Base-by-base conservation (phyloP, 2,329 filamentous ascomycete species). In the Phialophora chinensis region DNA sequence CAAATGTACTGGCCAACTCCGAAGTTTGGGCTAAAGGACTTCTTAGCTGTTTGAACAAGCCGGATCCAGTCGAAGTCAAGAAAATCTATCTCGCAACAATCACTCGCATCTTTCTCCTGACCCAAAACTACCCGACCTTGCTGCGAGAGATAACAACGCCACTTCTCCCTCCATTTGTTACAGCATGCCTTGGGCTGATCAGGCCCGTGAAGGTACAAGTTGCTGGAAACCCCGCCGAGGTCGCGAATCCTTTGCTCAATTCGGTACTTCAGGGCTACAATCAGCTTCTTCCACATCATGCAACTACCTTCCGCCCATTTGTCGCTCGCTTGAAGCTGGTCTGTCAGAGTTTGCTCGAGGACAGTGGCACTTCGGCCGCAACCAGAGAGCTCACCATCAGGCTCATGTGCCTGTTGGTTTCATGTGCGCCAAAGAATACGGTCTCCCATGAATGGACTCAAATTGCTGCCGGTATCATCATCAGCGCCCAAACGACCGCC, bases 121-220 rank as follows among this genome's bases (percentile, higher is more conserved):
- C 93, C 49, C 91, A 93, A 74, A 87, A 90, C 44, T 93, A 93
- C 75, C 91, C 90, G 66, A 95, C 92, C 8, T 83, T 97, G 61
- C 84, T 94, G 53, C 86, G 94, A 72, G 93, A 97, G 76, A 91
- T 97, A 67, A 93, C 91, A 0, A 96, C 93, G 0, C 92, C 92
- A 2, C 91, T 88, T 2, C 81, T 97, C 23, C 88, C 91, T 1
- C 81, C 85, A 1, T 96, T 94, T 73, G 85, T 93, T 54, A 88
- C 87, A 0, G 84, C 90, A 2, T 92, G 90, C 72, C 78, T 97
- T 53, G 88, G 90, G 73, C 82, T 94, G 53, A 79, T 84, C 63
- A 78, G 77, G 29, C 77, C 69, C 38, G 60, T 60, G n/a, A 66
- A 50, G 42, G 52, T 68, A 55, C 47, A 69, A 35, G 33, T 23